Percentiles rank a stretch among this genome's conserved stretches.
phyloP scores from a whole-genome alignment of 768 basidiomycete species.

The Lepiota brunneoincarnata region DNA sequence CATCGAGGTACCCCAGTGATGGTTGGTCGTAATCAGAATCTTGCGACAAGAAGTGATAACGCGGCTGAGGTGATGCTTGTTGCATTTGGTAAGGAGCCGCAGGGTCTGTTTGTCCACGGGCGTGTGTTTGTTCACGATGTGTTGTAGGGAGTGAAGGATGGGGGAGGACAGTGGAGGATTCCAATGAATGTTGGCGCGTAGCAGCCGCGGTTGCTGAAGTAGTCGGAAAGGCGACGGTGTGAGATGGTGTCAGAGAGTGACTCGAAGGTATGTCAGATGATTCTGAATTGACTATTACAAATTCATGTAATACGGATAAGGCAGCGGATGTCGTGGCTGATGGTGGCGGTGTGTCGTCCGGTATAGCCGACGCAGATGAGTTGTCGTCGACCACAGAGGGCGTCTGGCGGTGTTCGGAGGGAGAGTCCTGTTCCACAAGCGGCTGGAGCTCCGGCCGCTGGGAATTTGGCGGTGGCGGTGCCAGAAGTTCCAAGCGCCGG shows the following conservation, averaged over 20 bases:
- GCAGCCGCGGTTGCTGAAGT: slow-evolving; percentile 1
- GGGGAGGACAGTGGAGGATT: not conserved
- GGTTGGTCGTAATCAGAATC: slow-evolving; percentile 40
- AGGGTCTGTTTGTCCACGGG: not conserved
- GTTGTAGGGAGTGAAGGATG: slow-evolving; percentile 4
- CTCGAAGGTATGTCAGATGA: slow-evolving; percentile 3
- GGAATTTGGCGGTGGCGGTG: slow-evolving; percentile 2
- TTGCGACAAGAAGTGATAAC: not conserved
- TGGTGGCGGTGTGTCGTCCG: slow-evolving; percentile 4
- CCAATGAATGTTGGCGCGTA: slow-evolving; percentile 3
- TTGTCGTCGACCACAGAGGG: slow-evolving; percentile 9
- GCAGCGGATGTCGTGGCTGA: not conserved
- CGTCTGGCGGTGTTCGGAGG: not conserved
- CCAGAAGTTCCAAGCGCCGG: not conserved
- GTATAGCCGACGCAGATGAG: slow-evolving; percentile 1
- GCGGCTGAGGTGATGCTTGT: not conserved
- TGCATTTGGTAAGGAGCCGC: not conserved
- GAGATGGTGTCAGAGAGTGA: slow-evolving; percentile 9
- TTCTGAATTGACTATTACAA: not conserved
- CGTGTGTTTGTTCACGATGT: not conserved
- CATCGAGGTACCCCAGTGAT: slow-evolving; percentile 70
- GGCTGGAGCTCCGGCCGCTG: not conserved
- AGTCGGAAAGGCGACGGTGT: not conserved
- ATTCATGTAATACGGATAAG: not conserved
- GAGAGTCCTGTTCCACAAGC: not conserved